A percentile compares a stretch with the other conserved stretches of the same genome.
Evolutionary conservation across 2,329 filamentous ascomycete species (phyloP).

Genomic region (Geoglossum cookeanum): DNA sequence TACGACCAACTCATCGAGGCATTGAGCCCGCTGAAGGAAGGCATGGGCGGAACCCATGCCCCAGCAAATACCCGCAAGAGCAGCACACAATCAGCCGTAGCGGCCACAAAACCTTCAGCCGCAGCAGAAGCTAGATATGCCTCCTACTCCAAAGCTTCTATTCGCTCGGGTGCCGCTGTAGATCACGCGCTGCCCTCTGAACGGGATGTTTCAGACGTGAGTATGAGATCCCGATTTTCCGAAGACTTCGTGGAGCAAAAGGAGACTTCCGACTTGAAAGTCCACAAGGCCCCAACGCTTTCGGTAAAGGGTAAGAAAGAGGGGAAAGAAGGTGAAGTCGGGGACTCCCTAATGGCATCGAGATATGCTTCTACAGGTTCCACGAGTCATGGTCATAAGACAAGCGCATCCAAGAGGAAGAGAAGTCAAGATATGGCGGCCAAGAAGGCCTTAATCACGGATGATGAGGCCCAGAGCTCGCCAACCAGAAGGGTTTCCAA

Average conservation of each 20-base stretch:
- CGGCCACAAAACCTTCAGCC: neutral
- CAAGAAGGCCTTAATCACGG: neutral
- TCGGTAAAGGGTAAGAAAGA: constrained; percentile 1
- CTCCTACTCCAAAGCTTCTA: neutral
- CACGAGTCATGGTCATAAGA: neutral
- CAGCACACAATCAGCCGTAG: neutral
- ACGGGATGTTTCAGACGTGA: constrained; percentile 2
- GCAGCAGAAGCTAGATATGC: constrained; percentile 1
- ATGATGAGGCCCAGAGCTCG: neutral
- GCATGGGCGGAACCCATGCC: neutral
- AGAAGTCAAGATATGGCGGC: neutral
- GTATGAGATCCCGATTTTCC: neutral
- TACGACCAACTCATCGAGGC: constrained; percentile 3
- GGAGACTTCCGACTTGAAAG: neutral
- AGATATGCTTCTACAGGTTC: neutral
- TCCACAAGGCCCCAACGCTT: neutral
- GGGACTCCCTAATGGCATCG: neutral
- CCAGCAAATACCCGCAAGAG: constrained; percentile 1
- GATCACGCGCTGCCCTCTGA: neutral
- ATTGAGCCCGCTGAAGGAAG: neutral
- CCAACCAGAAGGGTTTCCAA: constrained; percentile 1
- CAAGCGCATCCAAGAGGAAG: neutral
- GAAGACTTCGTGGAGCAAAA: neutral
- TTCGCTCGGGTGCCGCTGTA: neutral
- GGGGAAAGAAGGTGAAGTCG: neutral